Evolutionary conservation across 306 rosid species (phyloP).

Genomic region (Medicago arabica): DNA sequence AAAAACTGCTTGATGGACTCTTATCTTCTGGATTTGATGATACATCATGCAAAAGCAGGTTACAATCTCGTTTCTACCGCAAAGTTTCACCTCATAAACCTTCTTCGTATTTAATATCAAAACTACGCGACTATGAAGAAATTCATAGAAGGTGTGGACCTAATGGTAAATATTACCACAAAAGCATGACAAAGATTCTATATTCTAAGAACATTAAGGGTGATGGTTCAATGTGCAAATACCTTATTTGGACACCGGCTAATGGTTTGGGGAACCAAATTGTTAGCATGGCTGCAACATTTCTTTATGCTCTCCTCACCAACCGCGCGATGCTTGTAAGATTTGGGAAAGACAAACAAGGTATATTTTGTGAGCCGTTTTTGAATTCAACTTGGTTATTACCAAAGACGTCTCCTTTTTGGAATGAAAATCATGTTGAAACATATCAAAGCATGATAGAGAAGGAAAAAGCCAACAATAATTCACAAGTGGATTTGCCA

Average conservation of each 20-base stretch:
- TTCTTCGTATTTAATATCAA: slow-evolving; percentile 59
- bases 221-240: slow-evolving; percentile 49
- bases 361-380: slow-evolving; percentile 73
- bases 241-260: slow-evolving; percentile 56
- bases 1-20: slow-evolving; percentile 59
- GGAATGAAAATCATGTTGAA: slow-evolving; percentile 36
- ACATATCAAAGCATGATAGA: slow-evolving; percentile 57
- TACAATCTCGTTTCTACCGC: slow-evolving; percentile 51
- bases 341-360: slow-evolving; percentile 58
- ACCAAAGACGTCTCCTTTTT: slow-evolving; percentile 53
- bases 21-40: slow-evolving; percentile 55
- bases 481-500: slow-evolving; percentile 36
- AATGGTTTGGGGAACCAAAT: slow-evolving; percentile 78
- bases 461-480: slow-evolving; percentile 33
- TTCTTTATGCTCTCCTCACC: slow-evolving; percentile 69
- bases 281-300: slow-evolving; percentile 58
- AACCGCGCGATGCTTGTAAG: slow-evolving; percentile 59
- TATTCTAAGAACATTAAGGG: slow-evolving; percentile 36
- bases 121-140: slow-evolving; percentile 61
- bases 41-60: slow-evolving; percentile 58
- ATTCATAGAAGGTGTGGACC: slow-evolving; percentile 64
- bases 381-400: slow-evolving; percentile 69
- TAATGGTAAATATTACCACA: slow-evolving; percentile 44
- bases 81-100: slow-evolving; percentile 53
- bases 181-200: slow-evolving; percentile 41